Conservation (phyloP, 345 rosid genomes). For the Pugionium cornutum region DNA sequence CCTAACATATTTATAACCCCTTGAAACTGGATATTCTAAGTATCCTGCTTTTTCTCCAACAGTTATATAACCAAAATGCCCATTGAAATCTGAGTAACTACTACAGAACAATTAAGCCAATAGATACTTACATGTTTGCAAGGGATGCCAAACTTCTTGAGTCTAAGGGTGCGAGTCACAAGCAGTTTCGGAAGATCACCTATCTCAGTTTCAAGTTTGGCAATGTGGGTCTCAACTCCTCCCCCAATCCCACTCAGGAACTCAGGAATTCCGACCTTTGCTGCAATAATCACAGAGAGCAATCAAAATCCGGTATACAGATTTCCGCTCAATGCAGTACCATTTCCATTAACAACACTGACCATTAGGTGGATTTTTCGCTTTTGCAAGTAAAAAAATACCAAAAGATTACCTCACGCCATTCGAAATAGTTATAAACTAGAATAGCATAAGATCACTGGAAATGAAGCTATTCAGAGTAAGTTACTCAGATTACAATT, state of each 20-base stretch:
- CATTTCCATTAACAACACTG: too few relatives aligned
- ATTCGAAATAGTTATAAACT: too few relatives aligned
- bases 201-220: conserved; percentile 78
- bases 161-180: conserved; percentile 73
- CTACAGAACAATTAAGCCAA: neutral
- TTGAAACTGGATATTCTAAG: neutral
- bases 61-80: neutral
- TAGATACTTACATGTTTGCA: conserved; percentile 75
- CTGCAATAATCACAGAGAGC: conserved; percentile 44
- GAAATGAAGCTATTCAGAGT: too few relatives aligned
- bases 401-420: too few relatives aligned
- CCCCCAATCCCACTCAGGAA: conserved; percentile 79
- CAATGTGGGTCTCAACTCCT: conserved; percentile 75
- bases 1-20: neutral
- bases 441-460: too few relatives aligned
- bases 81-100: neutral
- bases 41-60: neutral
- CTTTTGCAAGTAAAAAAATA: too few relatives aligned
- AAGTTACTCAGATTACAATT: too few relatives aligned
- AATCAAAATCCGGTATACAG: too few relatives aligned
- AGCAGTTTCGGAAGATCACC: conserved; percentile 79
- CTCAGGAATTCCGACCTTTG: conserved; percentile 86
- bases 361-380: too few relatives aligned
- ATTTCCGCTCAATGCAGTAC: too few relatives aligned
- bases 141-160: conserved; percentile 85